These are phyloP conservation scores for Neofusicoccum laricinum DNA, from an alignment of 2,329 filamentous ascomycete genomes.

Conservation along the genomic window DNA sequence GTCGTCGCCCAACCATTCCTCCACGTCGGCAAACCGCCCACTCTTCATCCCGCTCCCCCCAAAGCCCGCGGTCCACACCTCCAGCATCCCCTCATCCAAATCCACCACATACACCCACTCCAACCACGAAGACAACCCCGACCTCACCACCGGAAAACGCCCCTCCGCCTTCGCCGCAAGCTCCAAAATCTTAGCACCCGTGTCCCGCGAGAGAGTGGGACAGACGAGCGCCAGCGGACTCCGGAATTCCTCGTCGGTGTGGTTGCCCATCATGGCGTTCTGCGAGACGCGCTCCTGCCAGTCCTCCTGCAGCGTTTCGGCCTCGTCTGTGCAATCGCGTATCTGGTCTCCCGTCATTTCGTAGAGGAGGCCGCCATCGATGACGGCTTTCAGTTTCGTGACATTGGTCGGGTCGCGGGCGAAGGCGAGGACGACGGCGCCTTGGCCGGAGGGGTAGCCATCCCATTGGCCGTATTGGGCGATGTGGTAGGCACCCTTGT, in stretches of 20 bases:
- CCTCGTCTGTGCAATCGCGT: background rate
- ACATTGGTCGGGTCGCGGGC: slow-evolving; percentile 23
- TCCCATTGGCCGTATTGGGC: slow-evolving; percentile 30
- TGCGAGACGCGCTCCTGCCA: too few relatives aligned
- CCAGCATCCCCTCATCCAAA: background rate
- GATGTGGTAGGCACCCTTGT: slow-evolving; percentile 22
- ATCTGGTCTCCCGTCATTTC: slow-evolving; percentile 10
- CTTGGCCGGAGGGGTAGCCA: slow-evolving; percentile 27
- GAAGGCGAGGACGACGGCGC: slow-evolving; percentile 23
- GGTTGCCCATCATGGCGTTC: too few relatives aligned
- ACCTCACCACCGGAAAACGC: background rate
- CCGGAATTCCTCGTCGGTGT: too few relatives aligned
- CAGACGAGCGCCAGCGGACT: background rate
- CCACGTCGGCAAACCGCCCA: background rate
- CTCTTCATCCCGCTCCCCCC: background rate
- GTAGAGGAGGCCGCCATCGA: slow-evolving; percentile 19
- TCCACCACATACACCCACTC: background rate
- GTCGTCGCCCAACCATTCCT: too few relatives aligned
- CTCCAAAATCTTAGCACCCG: background rate
- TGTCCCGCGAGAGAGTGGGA: background rate
- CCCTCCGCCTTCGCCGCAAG: background rate
- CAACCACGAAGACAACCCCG: background rate
- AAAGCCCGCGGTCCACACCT: background rate
- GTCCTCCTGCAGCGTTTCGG: background rate
- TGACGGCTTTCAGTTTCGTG: slow-evolving; percentile 21